Base-by-base conservation (phyloP, 441 rosid species). In the Aquilaria agallochum region DNA sequence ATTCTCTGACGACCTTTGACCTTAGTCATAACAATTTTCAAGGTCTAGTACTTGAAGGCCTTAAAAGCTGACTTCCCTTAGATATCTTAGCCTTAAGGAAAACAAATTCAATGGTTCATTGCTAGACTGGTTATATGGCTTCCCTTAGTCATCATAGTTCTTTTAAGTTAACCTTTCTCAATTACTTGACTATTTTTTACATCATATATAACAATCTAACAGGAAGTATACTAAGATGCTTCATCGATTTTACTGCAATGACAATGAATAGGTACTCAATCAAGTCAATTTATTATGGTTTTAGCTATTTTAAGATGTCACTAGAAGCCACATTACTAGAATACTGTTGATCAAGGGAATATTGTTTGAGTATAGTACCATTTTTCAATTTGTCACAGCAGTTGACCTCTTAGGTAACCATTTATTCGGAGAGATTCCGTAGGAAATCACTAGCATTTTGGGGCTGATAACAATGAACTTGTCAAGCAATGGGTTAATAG, bases 31-130 rank as follows among this genome's bases (percentile, higher is more conserved):
- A 67, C 27, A 31, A 13, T 40, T 54, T 76, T 12, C 4, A 2
- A 1, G 72, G 68, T 55, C 59, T 45, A 2, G 11, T 72, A 20
- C 72, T 70, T 5, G 14, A 47, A 47, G 62, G 60, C 12, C 57
- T 74, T 27, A 53, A 53, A 78, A 56, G 60, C 9, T 72, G 30
- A 71, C 63, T 47, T 72, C 70, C 42, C 78, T 79, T 32, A 53
- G 7, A 40, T 11, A 56, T 33, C 77, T 78, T 48, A 64, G 20
- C 49, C 56, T 79, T 4, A 6, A 59, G 31, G 2, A 1, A 0
- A 73, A 70, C 40, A 0, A 2, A 3, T 67, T 75, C 50, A 67
- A 40, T 64, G 72, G 79, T 3, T 68, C 70, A 0, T 9, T 69
- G 12, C 75, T 76, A 0, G 10, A 20, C 2, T 66, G 62, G 73